These are phyloP conservation scores for Ceratobasidium sp. DNA, from an alignment of 1,284 basidiomycete species.

Conservation along the genomic window DNA sequence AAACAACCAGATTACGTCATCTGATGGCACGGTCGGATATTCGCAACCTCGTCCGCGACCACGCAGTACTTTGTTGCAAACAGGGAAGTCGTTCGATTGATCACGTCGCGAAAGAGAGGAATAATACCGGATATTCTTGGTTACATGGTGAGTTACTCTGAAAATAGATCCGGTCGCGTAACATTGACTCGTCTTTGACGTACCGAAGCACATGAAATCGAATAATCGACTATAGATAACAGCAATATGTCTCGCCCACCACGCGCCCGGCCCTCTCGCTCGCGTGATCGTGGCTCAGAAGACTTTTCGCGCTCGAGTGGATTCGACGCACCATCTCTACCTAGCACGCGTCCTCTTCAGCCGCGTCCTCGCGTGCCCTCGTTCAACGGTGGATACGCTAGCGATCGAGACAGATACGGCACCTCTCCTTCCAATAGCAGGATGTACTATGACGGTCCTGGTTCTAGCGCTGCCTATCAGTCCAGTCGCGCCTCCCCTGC, in stretches of 20 bases:
- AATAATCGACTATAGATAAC: background rate
- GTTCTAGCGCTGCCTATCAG: background rate
- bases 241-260: conserved; percentile 37
- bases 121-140: too few relatives aligned
- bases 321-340: conserved; percentile 29
- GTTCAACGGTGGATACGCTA: conserved; percentile 26
- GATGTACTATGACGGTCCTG: conserved; percentile 31
- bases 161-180: too few relatives aligned
- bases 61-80: too few relatives aligned
- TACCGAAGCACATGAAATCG: background rate
- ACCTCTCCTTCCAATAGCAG: conserved; percentile 26
- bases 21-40: too few relatives aligned
- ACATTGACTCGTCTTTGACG: conserved; percentile 1
- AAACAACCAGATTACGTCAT: too few relatives aligned
- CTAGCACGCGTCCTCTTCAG: conserved; percentile 34
- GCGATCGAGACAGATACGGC: conserved; percentile 34
- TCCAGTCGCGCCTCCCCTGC: conserved; percentile 22
- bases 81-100: too few relatives aligned
- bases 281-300: conserved; percentile 41
- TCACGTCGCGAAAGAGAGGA: too few relatives aligned
- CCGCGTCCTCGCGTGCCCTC: conserved; percentile 43
- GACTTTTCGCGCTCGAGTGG: conserved; percentile 42
- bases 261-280: conserved; percentile 34
- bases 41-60: too few relatives aligned
- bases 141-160: too few relatives aligned